Percentiles rank a stretch among this genome's conserved stretches.
These are phyloP conservation scores for Extremus antarcticus DNA, from an alignment of 495 filamentous ascomycete species.

Conservation along the genomic window DNA sequence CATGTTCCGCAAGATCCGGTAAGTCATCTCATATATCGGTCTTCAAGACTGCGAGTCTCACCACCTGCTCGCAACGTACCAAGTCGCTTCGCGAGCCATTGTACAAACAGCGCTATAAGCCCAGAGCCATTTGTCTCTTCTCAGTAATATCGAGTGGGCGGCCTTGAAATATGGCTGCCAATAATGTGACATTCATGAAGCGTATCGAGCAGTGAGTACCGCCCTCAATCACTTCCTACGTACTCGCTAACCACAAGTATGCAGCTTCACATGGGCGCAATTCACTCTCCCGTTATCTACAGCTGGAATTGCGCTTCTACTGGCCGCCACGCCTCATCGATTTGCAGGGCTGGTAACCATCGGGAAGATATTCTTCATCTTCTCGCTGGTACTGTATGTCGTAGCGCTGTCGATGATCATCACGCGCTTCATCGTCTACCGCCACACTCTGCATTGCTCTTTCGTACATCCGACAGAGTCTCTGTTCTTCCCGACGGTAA, in stretches of 20 bases:
- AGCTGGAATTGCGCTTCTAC: conserved; percentile 17
- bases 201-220: background rate
- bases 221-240: too few relatives aligned
- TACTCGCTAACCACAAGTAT: background rate
- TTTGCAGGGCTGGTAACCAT: conserved; percentile 24
- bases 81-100: too few relatives aligned
- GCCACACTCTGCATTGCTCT: background rate
- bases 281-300: conserved; percentile 22
- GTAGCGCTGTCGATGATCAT: conserved; percentile 40
- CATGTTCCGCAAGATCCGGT: too few relatives aligned
- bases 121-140: too few relatives aligned
- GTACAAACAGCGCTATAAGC: too few relatives aligned
- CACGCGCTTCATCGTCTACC: conserved; percentile 22
- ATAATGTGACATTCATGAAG: background rate
- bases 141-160: too few relatives aligned
- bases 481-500: conserved; percentile 8
- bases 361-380: conserved; percentile 32
- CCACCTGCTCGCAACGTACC: too few relatives aligned
- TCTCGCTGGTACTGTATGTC: conserved; percentile 44
- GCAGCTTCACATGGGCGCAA: conserved; percentile 16
- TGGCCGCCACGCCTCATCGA: conserved; percentile 13
- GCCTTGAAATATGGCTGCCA: too few relatives aligned
- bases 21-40: too few relatives aligned
- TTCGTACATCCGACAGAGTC: conserved; percentile 21
- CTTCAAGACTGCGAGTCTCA: too few relatives aligned